These are phyloP conservation scores for Phalaenopsis aphrodite DNA, from an alignment of 106 monocot genomes.

Conservation along the genomic window DNA sequence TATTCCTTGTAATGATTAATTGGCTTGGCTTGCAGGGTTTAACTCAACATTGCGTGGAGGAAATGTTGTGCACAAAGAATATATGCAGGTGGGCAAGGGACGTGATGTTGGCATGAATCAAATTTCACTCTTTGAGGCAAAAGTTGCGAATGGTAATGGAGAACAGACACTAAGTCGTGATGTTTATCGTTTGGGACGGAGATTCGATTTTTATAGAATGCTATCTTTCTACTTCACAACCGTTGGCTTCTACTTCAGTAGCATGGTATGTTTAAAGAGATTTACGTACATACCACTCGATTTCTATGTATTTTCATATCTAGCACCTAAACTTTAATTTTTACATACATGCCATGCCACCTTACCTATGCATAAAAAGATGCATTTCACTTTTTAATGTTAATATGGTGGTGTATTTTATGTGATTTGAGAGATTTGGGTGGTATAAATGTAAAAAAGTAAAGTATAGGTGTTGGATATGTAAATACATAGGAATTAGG, in stretches of 20 bases:
- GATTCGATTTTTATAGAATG: slow-evolving; percentile 96
- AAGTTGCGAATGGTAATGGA: slow-evolving; percentile 95
- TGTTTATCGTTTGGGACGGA: slow-evolving; percentile 79
- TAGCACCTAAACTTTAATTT: too few species aligned
- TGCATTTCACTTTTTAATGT: too few species aligned
- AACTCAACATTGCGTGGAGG: slow-evolving; percentile 86
- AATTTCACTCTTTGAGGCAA: slow-evolving; percentile 93
- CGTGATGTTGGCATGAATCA: slow-evolving; percentile 99
- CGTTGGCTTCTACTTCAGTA: slow-evolving; percentile 92
- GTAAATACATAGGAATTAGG: too few species aligned
- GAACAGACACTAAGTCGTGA: slow-evolving; percentile 93
- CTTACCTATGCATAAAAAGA: too few species aligned
- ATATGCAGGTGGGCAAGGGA: slow-evolving; percentile 97
- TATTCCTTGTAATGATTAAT: slow-evolving; percentile 7
- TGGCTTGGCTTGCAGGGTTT: slow-evolving; percentile 36
- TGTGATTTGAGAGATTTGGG: too few species aligned
- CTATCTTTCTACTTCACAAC: slow-evolving; percentile 95
- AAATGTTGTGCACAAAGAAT: slow-evolving; percentile 92
- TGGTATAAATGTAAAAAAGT: too few species aligned
- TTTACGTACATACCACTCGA: too few species aligned
- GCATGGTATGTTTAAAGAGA: slow-evolving; percentile 58
- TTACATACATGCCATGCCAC: too few species aligned
- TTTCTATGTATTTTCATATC: too few species aligned
- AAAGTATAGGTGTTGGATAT: too few species aligned
- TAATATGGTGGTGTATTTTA: too few species aligned